Base-by-base conservation (phyloP, 208 protist species). In the Trypanosomatidae sp. region DNA sequence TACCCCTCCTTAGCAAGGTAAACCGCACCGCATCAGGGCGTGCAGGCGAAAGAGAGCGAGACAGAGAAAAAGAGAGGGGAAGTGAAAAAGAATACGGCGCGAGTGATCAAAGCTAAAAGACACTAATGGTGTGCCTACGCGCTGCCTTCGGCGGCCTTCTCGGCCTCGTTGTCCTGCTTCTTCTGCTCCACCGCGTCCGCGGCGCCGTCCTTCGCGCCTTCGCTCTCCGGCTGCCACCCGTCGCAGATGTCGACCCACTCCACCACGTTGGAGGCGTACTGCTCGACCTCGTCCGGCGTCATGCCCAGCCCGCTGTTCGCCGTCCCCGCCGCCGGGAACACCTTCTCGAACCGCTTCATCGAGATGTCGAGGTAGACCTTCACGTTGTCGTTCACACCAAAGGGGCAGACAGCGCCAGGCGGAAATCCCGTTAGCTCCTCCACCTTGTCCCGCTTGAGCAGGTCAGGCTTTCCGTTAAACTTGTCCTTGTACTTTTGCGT, bases 211-310 rank as follows among this genome's bases (percentile, higher is more conserved):
- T 44, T 46, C 25, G 41, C 25, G 25, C 1, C 49, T 6, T 39
- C 36, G 6, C 58, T 46, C 17, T 9, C 59, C n/a, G 74, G 52
- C 41, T 66, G 56, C 82, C 85, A 89, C 33, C 73, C 85, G 4
- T 85, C 74, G 60, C 85, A 87, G 15, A 93, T 56, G 69, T 93
- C 82, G 10, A 90, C 83, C 89, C 89, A 93, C 82, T 91, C 89
- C 22, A 91, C 77, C 76, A 87, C 83, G 60, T 86, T 82, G n/a
- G 76, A 68, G 1, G 81, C 79, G 79, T 87, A 89, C 52, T 71
- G 58, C 76, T 90, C 86, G 62, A 93, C 76, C 70, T 93, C 89
- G 2, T 81, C 82, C 1, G 73, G 52, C n/a, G 66, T 83, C 47
- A 93, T n/a, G 10, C 56, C 66, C 3, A 91, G 64, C 3, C 74